Base-by-base conservation (phyloP, 257 asterid species). In the Solanum pimpinellifolium region DNA sequence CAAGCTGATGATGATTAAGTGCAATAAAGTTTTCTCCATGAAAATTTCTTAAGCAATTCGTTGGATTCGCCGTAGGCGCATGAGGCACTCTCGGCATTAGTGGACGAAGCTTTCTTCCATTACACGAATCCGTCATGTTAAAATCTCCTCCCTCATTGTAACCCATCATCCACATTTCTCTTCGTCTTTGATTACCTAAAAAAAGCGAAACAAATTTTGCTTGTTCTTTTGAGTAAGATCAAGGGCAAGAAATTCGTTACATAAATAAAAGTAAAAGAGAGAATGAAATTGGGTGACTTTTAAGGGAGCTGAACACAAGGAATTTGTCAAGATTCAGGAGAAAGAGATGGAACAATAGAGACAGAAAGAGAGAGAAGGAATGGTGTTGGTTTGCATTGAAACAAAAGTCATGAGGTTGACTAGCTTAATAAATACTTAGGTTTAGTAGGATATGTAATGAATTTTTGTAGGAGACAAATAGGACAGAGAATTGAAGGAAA, bases 161-260 rank as follows among this genome's bases (percentile, higher is more conserved):
- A 31, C 98, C 98, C 98, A 93, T 94, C 99, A 92, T 95, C 99
- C 99, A 96, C 99, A 96, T 94, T 74, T 56, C 27, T 59, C 83
- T 15, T 52, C 9, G 14, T 87, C 60, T 52, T 10, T 62, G 60
- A 49, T 25, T 62, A 7, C 62, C 62, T 52, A 16, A 52, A 16
- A 49, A 49, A 20, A 7, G 0, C 4, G 25, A 35, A 60, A 37
- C 11, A 52, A 13, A 85, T 29, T 41, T 41, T 33, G 5, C 35
- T 41, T 66, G 20, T 27, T 84, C 1, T 2, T 65, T 62, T 16
- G 33, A 80, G 85, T 81, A 16, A 49, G 37, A 3, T 39, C 44
- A 16, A 81, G 44, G 62, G 10, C 4, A 33, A 33, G 4, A 33
- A 29, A 49, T 47, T 10, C 16, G 20, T 16, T 52, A 1, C 2